Evolutionary conservation across 306 rosid genomes (phyloP), one percentile per base, ranked within the genome.

Genomic region (Corylus avellana): DNA sequence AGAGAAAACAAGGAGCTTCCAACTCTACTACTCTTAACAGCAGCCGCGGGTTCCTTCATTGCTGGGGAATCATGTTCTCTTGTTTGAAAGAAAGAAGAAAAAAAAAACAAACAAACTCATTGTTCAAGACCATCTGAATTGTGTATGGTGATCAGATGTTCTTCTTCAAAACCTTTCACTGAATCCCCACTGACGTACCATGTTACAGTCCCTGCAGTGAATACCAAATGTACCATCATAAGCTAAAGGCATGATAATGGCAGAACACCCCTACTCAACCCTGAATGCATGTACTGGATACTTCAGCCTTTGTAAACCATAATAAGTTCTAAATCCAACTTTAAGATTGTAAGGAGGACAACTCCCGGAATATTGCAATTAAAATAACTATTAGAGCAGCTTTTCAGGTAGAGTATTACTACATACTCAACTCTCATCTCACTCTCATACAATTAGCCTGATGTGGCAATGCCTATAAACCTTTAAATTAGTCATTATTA

Each of bases 141-240:
- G 64, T 59, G 80, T 69, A 93, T 83, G 48, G 93, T 64, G 75
- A 91, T 87, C 80, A 90, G 63, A 80, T 78, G 92, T 88, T 93
- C 97, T 75, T 92, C 91, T 80, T 91, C 98, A 70, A 86, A 68
- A 54, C 82, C 84, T 85, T 90, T 95, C 87, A 76, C 17, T 3
- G 89, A 85, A 84, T 92, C 96, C 74, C 88, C 95, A 7, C 55
- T 61, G 20, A 87, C 74, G 71, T 87, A 93, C 94, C 94, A 91
- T 46, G 89, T 86, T 32, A 89, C 82, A 72, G 84, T 18, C 76
- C 88, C 98, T 94, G 93, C 81, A 54, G 80, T 25, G 59, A 75
- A 7, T 51, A 63, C 18, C 69, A 49, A 66, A 53, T 51, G 63
- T 50, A 81, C 48, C 50, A 64, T 53, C 25, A 20, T 20, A 80